phyloP scores from a whole-genome alignment of 2,329 filamentous ascomycete genomes.

The Madurella fahalii region DNA sequence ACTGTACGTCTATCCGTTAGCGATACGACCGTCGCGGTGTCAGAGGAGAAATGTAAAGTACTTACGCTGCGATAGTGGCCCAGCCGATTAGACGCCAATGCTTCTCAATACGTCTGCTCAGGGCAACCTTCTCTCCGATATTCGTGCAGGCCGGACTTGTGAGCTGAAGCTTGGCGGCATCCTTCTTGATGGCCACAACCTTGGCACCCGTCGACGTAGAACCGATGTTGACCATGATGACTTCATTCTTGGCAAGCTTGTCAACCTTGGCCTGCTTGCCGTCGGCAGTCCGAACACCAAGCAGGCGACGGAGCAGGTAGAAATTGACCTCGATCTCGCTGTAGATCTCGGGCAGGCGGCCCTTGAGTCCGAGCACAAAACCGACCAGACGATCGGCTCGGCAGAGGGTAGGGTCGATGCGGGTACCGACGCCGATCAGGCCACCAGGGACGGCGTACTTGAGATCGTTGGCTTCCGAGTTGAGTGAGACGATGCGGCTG shows the following conservation, averaged over 20 bases:
- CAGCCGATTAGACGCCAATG: conserved; percentile 95
- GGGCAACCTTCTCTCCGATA: conserved; percentile 95
- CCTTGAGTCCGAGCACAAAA: conserved; percentile 93
- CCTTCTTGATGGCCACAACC: conserved; percentile 93
- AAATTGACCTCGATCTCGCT: conserved; percentile 99
- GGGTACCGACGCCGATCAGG: conserved; percentile 95
- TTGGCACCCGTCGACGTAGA: conserved; percentile 97
- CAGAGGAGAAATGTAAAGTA: too few relatives aligned
- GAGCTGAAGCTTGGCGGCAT: conserved; percentile 90
- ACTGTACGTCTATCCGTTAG: conserved; percentile 29
- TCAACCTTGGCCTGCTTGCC: conserved; percentile 99
- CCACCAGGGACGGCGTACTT: conserved; percentile 98
- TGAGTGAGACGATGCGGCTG: conserved; percentile 89
- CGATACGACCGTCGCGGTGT: too few relatives aligned
- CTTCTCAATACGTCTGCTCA: conserved; percentile 96
- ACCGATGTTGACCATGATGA: conserved; percentile 99
- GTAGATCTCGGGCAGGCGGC: conserved; percentile 92
- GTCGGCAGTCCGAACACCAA: conserved; percentile 96
- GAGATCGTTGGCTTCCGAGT: conserved; percentile 96
- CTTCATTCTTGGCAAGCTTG: conserved; percentile 96
- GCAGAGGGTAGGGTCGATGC: conserved; percentile 96
- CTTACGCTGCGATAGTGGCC: conserved; percentile 72
- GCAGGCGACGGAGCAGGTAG: conserved; percentile 88
- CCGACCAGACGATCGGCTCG: conserved; percentile 98
- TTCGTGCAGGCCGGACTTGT: conserved; percentile 95